These are phyloP conservation scores for Suillus tomentosus DNA, from an alignment of 768 basidiomycete genomes.

Conservation along the genomic window DNA sequence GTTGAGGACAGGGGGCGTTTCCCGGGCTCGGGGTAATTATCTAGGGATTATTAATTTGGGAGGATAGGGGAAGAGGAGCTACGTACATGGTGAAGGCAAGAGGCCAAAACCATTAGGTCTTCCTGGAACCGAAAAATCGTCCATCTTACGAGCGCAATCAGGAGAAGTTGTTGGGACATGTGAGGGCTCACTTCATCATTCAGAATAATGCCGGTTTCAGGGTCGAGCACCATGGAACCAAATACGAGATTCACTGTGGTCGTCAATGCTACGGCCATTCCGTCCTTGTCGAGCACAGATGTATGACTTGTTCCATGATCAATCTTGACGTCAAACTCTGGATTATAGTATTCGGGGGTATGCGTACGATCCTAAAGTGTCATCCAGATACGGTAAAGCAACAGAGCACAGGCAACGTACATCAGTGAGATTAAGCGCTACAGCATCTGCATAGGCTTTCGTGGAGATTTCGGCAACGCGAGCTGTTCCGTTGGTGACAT, in stretches of 20 bases:
- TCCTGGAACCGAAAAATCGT: constrained; percentile 90
- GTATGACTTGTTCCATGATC: constrained; percentile 97
- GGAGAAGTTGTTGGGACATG: not conserved
- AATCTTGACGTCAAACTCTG: constrained; percentile 70
- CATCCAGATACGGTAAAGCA: constrained; percentile 15
- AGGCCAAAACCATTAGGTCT: constrained; percentile 83
- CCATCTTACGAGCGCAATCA: constrained; percentile 54
- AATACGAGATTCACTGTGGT: constrained; percentile 90
- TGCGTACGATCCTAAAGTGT: constrained; percentile 74
- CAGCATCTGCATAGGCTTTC: constrained; percentile 62
- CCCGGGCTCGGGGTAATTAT: constrained; percentile 85
- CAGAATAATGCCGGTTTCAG: constrained; percentile 83
- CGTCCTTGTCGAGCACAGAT: constrained; percentile 78
- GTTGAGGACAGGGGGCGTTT: constrained; percentile 93
- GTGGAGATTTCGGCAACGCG: constrained; percentile 67
- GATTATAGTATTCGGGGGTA: constrained; percentile 78
- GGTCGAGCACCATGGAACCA: constrained; percentile 85
- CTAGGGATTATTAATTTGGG: constrained; percentile 37
- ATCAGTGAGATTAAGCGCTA: constrained; percentile 77
- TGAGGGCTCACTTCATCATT: constrained; percentile 71
- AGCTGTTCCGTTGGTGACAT: constrained; percentile 48
- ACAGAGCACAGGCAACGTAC: constrained; percentile 45
- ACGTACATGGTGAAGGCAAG: constrained; percentile 77
- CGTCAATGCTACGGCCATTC: constrained; percentile 86
- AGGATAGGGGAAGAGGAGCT: not conserved